Conservation (phyloP, 1,284 basidiomycete genomes). For the Cerioporus squamosus region DNA sequence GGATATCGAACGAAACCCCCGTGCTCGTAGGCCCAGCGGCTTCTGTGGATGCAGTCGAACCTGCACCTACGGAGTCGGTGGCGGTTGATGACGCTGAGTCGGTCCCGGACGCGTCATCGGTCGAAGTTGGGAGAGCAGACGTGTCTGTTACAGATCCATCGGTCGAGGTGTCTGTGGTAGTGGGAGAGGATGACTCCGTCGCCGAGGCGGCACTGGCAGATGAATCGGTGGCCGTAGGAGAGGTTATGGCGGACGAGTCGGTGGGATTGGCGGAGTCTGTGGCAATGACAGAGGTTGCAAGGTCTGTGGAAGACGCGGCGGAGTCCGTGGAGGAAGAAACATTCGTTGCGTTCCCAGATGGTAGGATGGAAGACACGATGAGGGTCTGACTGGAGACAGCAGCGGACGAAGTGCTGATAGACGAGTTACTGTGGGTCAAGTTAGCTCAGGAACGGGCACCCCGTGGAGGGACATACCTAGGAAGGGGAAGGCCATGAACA, state of each 20-base stretch:
- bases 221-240: background rate
- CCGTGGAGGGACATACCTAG: constrained; percentile 1
- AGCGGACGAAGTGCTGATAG: background rate
- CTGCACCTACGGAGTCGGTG: background rate
- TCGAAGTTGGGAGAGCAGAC: background rate
- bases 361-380: background rate
- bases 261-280: background rate
- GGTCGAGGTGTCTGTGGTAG: constrained; percentile 1
- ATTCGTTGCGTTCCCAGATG: background rate
- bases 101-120: constrained; percentile 2
- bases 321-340: too few species aligned
- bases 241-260: background rate
- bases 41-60: background rate
- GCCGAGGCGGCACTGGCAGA: background rate
- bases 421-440: background rate
- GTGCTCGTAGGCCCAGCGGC: constrained; percentile 5
- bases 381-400: background rate
- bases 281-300: background rate
- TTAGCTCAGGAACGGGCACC: background rate
- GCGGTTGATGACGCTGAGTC: background rate
- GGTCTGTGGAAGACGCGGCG: background rate
- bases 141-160: constrained; percentile 1
- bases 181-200: background rate
- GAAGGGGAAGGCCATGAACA: constrained; percentile 11
- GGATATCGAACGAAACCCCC: constrained; percentile 9